Evolutionary conservation across 345 rosid species (phyloP), one percentile per base, ranked within the genome.

Genomic region (Eucalyptus cladocalyx): DNA sequence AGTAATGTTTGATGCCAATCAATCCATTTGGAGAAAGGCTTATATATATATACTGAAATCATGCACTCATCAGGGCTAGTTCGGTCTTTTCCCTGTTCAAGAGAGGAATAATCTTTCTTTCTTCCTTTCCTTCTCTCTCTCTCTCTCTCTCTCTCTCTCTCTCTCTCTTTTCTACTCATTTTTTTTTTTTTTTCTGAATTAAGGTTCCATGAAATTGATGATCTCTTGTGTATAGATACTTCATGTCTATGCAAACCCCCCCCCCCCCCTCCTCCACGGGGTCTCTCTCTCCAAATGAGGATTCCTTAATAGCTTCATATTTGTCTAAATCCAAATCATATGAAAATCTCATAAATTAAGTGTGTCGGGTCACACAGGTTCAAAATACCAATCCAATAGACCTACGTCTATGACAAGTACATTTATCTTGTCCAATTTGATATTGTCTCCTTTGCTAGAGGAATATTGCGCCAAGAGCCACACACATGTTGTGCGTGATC

Each of bases 361-460:
- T 24, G 14, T 11, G 30, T 24, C 0, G 2, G 3, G 14, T 24
- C 13, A 0, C 14, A 12, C 3, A 62, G 0, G 8, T 30, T 62
- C 16, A 6, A 62, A 28, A 28, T 62, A 62, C 17, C 69, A 62
- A 62, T 30, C 3, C 3, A 0, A 62, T 62, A 28, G 7, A 62
- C 69, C 34, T 62, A 30, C 0, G 9, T 12, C 30, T 28, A 62
- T 28, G 17, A 62, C 2, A 28, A 62, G 17, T 30, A 6, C 34
- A 28, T 2, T 28, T 6, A 24, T 23, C 30, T 62, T 28, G 17
- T 62, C 34, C n/a, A 28, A 11, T 62, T 28, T 62, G 69, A 11
- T 50, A 3, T 17, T 50, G 53, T 50, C 53, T 2, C 19, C 53
- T 6, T 5, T 50, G 53, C 53, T 62, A 62, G 34, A 6, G 69